Percentiles rank a stretch among this genome's conserved stretches.
These are phyloP conservation scores for Zangia roseola DNA, from an alignment of 768 basidiomycete species.

Conservation along the genomic window DNA sequence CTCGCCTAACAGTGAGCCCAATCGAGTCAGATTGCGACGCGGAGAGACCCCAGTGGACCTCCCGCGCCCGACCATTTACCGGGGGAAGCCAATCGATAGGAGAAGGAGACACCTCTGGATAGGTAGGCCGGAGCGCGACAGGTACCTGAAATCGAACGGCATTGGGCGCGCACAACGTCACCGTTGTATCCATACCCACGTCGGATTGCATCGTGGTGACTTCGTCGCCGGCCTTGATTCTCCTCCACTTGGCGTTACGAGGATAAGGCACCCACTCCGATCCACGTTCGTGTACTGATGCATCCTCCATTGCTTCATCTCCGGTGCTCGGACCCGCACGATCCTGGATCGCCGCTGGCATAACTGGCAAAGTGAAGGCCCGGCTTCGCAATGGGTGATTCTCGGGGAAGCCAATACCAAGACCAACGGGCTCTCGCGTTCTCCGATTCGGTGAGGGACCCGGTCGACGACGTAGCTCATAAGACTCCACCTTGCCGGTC, in stretches of 20 bases:
- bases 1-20: no score
- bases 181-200: no score
- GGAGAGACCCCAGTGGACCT: no score
- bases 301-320: no score
- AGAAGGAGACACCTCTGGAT: constrained; percentile 18
- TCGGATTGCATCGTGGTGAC: no score
- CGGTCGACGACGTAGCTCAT: constrained; percentile 15
- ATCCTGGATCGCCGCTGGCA: neutral
- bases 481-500: neutral
- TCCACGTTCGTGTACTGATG: neutral
- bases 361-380: constrained; percentile 17
- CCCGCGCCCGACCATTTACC: no score
- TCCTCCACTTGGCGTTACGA: neutral
- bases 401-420: constrained; percentile 29
- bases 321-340: no score
- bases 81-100: constrained; percentile 9
- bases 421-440: constrained; percentile 14
- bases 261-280: constrained; percentile 6
- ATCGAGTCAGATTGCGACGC: no score
- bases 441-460: constrained; percentile 1
- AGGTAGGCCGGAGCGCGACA: constrained; percentile 13
- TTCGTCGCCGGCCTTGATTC: neutral
- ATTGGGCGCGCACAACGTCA: neutral
- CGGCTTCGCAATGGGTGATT: constrained; percentile 20
- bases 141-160: neutral